A percentile compares a stretch with the other conserved stretches of the same genome.
Conservation (phyloP, 2,329 filamentous ascomycete species). For the Colletotrichum australisinense region DNA sequence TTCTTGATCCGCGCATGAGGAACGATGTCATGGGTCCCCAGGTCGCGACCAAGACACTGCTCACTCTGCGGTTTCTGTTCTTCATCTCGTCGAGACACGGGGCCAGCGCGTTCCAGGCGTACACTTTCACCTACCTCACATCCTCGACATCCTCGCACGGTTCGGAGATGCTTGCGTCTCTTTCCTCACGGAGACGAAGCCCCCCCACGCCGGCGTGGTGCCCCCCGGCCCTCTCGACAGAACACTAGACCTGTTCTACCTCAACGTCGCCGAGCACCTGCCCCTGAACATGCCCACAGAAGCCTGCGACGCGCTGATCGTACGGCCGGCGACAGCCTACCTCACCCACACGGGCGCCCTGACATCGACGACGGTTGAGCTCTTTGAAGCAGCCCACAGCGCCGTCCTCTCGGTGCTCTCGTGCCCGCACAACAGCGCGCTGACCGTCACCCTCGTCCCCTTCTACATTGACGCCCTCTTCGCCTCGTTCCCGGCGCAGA, state of each 20-base stretch:
- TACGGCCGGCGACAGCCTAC: conserved; percentile 81
- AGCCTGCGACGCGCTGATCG: conserved; percentile 77
- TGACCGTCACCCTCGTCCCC: conserved; percentile 79
- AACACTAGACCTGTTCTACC: conserved; percentile 86
- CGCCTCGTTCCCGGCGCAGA: conserved; percentile 79
- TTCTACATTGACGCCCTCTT: conserved; percentile 88
- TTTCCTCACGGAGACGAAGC: conserved; percentile 73
- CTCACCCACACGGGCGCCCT: conserved; percentile 62
- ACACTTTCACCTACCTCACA: conserved; percentile 84
- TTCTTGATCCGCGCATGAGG: conserved; percentile 62
- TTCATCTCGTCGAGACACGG: conserved; percentile 84
- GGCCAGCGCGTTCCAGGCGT: conserved; percentile 81
- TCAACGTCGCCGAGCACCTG: conserved; percentile 88
- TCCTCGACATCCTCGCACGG: conserved; percentile 85
- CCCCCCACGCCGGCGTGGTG: conserved; percentile 61
- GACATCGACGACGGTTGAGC: conserved; percentile 59
- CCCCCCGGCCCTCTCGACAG: conserved; percentile 73
- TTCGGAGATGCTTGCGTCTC: conserved; percentile 73
- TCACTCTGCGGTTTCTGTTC: conserved; percentile 80
- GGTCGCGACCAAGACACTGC: conserved; percentile 77
- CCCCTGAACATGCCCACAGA: conserved; percentile 74
- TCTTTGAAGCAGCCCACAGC: conserved; percentile 92
- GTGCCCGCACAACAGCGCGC: conserved; percentile 78
- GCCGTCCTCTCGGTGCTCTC: conserved; percentile 84
- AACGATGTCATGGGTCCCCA: conserved; percentile 64